phyloP scores from a whole-genome alignment of 352 stramenopile genomes.

The Aphanomyces invadans region DNA sequence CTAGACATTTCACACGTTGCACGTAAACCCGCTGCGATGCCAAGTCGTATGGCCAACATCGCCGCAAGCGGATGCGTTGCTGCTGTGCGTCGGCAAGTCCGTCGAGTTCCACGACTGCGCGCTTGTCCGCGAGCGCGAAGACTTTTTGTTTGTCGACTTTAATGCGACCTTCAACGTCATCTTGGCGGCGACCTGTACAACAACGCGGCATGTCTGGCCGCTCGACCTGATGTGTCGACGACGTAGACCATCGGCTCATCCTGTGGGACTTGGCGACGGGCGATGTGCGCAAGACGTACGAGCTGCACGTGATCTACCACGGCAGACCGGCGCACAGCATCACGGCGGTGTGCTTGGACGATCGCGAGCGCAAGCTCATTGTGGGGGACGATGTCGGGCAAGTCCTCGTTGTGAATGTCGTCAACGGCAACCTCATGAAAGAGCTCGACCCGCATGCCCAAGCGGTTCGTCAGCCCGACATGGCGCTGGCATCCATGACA shows the following conservation, averaged over 20 bases:
- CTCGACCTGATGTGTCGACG: too few species aligned
- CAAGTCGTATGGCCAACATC: constrained; percentile 33
- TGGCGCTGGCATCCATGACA: too few species aligned
- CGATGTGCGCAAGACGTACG: constrained; percentile 43
- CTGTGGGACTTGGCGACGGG: constrained; percentile 56
- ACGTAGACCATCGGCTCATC: constrained; percentile 24
- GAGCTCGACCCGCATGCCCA: constrained; percentile 46
- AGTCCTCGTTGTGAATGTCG: constrained; percentile 59
- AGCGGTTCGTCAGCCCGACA: constrained; percentile 29
- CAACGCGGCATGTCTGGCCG: not conserved
- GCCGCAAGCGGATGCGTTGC: constrained; percentile 39
- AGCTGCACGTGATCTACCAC: constrained; percentile 29
- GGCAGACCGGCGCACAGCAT: constrained; percentile 34
- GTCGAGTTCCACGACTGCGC: constrained; percentile 57
- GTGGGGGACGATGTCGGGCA: constrained; percentile 58
- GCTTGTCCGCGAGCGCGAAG: constrained; percentile 48
- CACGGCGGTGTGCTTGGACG: constrained; percentile 69
- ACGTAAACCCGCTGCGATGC: not conserved
- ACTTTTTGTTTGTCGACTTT: constrained; percentile 55
- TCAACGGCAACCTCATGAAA: constrained; percentile 83
- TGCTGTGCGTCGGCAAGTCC: constrained; percentile 33
- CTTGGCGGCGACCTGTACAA: constrained; percentile 43
- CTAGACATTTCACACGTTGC: constrained; percentile 17
- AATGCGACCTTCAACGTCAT: constrained; percentile 49
- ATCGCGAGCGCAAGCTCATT: constrained; percentile 73